A percentile compares a stretch with the other conserved stretches of the same genome.
These are phyloP conservation scores for Hypoxylon sp. DNA, from an alignment of 2,329 filamentous ascomycete genomes.

Conservation along the genomic window DNA sequence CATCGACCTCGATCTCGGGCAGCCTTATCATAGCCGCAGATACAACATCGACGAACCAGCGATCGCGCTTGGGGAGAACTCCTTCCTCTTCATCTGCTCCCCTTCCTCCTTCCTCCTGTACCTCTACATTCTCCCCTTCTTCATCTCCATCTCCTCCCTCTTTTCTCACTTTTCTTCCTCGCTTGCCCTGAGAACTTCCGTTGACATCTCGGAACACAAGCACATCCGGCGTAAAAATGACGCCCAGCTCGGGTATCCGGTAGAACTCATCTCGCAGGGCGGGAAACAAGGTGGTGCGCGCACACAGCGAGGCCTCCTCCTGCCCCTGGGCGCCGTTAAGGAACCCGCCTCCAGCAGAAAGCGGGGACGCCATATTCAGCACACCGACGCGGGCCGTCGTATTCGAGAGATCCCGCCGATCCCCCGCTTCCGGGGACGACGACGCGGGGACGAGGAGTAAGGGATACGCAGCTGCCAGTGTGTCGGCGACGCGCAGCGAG, in stretches of 20 bases:
- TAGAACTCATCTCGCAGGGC: constrained; percentile 72
- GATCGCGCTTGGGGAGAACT: constrained; percentile 61
- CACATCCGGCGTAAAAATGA: constrained; percentile 70
- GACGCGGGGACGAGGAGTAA: constrained; percentile 48
- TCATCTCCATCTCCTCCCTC: not conserved
- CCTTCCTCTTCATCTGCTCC: constrained; percentile 56
- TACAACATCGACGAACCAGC: constrained; percentile 72
- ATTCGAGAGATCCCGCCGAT: constrained; percentile 39
- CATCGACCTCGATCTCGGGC: constrained; percentile 64
- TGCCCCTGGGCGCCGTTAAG: constrained; percentile 72
- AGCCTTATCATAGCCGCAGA: constrained; percentile 72
- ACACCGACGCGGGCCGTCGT: constrained; percentile 62
- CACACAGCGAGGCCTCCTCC: constrained; percentile 72
- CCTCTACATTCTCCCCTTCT: constrained; percentile 45
- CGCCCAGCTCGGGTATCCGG: constrained; percentile 70
- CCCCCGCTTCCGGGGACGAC: not conserved
- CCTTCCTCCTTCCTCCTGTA: constrained; percentile 28
- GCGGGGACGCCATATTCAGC: constrained; percentile 75
- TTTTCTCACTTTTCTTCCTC: not conserved
- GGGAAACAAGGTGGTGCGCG: constrained; percentile 71
- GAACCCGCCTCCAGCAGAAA: constrained; percentile 73
- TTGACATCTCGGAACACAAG: constrained; percentile 67
- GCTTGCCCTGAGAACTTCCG: not conserved
- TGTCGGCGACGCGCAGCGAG: constrained; percentile 65
- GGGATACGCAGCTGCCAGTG: constrained; percentile 65